Evolutionary conservation across 2,329 filamentous ascomycete genomes (phyloP).

Genomic region (Gyromitra esculenta): DNA sequence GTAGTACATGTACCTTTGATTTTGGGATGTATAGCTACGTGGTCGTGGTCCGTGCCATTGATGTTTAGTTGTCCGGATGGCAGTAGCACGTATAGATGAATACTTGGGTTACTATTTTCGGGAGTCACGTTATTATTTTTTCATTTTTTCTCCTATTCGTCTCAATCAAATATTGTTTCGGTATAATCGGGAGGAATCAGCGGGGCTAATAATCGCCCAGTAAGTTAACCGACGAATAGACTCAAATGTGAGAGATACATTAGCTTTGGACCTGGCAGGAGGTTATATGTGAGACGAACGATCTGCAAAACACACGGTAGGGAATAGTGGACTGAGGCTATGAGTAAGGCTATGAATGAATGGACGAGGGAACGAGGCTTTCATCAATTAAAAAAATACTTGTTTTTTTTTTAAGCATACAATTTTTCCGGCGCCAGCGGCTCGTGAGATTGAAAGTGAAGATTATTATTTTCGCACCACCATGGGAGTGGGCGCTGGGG

Average conservation of each 20-base stretch:
- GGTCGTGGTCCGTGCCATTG: background rate
- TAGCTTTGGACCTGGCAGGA: constrained; percentile 11
- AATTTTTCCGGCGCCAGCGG: background rate
- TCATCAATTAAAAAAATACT: no score
- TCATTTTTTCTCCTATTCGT: no score
- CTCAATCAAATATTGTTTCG: constrained; percentile 7
- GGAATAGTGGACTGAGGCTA: background rate
- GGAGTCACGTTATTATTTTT: constrained; percentile 19
- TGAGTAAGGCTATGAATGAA: background rate
- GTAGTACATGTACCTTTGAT: constrained; percentile 6
- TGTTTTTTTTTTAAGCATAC: constrained; percentile 17
- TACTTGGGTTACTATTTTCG: constrained; percentile 7
- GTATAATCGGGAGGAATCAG: constrained; percentile 35
- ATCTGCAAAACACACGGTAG: constrained; percentile 18
- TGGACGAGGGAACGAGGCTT: constrained; percentile 2
- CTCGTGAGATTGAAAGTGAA: background rate
- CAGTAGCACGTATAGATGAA: background rate
- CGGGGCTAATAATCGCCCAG: constrained; percentile 7
- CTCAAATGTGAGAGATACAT: constrained; percentile 24
- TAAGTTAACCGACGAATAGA: constrained; percentile 8
- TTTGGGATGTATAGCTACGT: background rate
- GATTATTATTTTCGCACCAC: background rate
- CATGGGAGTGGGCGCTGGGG: constrained; percentile 13
- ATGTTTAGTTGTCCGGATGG: background rate
- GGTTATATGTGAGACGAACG: constrained; percentile 30